Conservation (phyloP, 2,329 filamentous ascomycete genomes). For the Thelonectria blattea region DNA sequence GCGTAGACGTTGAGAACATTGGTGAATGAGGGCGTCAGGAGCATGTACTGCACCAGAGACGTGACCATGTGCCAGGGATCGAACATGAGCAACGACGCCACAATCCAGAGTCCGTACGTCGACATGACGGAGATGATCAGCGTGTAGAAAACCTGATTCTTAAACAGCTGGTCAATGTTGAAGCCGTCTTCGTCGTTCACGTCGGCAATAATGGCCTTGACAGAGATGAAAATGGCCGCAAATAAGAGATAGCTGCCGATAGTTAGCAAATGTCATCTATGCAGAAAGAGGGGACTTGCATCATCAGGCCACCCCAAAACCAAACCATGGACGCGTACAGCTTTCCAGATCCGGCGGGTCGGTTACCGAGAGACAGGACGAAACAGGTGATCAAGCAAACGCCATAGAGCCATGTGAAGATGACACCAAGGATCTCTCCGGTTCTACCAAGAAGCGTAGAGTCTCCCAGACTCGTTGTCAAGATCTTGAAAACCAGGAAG, state of each 20-base stretch:
- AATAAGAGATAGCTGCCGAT: slow-evolving; percentile 80
- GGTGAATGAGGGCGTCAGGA: slow-evolving; percentile 94
- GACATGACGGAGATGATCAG: slow-evolving; percentile 91
- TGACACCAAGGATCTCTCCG: slow-evolving; percentile 81
- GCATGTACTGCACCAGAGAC: slow-evolving; percentile 91
- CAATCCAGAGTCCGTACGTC: slow-evolving; percentile 91
- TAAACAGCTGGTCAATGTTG: slow-evolving; percentile 75
- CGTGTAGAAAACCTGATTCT: slow-evolving; percentile 88
- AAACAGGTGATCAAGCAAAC: slow-evolving; percentile 93
- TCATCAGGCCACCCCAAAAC: slow-evolving; percentile 97
- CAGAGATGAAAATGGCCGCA: slow-evolving; percentile 92
- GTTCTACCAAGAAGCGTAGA: slow-evolving; percentile 72
- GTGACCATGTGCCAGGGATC: slow-evolving; percentile 99
- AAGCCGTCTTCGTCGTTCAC: slow-evolving; percentile 68
- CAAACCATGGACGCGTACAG: slow-evolving; percentile 98
- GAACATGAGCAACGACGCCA: slow-evolving; percentile 92
- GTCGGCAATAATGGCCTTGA: slow-evolving; percentile 80
- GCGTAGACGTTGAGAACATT: slow-evolving; percentile 99
- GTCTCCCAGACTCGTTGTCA: slow-evolving; percentile 83
- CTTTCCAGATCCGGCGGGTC: slow-evolving; percentile 90
- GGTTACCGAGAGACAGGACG: slow-evolving; percentile 90
- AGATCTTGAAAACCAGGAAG: slow-evolving; percentile 97
- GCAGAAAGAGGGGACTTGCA: slow-evolving; percentile 58
- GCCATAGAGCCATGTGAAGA: slow-evolving; percentile 97
- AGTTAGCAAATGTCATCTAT: slow-evolving; percentile 29